These are phyloP conservation scores for Fraxinus baroniana DNA, from an alignment of 305 asterid species.

Conservation along the genomic window DNA sequence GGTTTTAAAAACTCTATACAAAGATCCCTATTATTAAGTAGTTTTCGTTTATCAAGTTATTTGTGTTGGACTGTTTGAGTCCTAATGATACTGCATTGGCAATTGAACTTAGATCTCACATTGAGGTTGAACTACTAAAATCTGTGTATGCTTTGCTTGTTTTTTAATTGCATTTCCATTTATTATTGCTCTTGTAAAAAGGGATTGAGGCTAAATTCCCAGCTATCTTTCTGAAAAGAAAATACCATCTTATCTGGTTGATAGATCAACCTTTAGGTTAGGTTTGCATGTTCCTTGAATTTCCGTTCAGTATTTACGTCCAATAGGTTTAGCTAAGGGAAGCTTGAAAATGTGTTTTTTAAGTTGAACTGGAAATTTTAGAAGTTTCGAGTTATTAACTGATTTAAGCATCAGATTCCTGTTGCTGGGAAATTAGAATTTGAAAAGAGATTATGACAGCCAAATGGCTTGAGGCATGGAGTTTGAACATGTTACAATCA, in stretches of 20 bases:
- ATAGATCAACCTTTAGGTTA: background rate
- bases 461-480: background rate
- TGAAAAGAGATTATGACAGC: background rate
- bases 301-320: background rate
- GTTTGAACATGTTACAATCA: background rate
- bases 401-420: background rate
- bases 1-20: background rate
- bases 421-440: background rate
- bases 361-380: background rate
- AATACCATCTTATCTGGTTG: background rate
- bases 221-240: background rate
- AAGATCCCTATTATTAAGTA: background rate
- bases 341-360: background rate
- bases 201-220: background rate
- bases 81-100: background rate
- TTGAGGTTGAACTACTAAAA: background rate
- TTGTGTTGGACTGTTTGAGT: background rate
- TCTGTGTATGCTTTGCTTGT: background rate
- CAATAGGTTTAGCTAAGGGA: background rate
- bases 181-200: background rate
- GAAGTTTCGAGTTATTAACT: background rate
- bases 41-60: background rate
- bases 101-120: background rate
- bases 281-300: background rate
- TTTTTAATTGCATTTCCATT: background rate